Evolutionary conservation across 2,329 filamentous ascomycete genomes (phyloP).

Genomic region (Zymoseptoria tritici): DNA sequence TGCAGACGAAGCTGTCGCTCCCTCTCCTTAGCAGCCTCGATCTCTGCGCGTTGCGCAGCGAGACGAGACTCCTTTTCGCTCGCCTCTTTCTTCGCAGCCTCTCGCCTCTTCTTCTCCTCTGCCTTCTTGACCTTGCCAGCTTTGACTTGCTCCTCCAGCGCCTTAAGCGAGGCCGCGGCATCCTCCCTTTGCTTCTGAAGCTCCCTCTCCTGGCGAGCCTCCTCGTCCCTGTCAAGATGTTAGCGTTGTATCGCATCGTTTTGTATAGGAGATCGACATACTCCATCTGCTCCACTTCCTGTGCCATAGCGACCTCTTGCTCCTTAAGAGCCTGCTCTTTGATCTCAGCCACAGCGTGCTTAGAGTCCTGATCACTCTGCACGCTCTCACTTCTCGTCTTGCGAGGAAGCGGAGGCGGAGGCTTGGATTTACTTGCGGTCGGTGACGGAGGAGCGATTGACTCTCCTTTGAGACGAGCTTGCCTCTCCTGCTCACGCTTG

Average conservation of each 20-base stretch:
- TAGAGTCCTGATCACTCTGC: conserved; percentile 49
- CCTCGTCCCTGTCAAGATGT: conserved; percentile 55
- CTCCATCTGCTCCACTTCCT: conserved; percentile 70
- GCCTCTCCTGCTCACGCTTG: conserved; percentile 77
- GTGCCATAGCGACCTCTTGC: conserved; percentile 69
- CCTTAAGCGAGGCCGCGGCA: conserved; percentile 73
- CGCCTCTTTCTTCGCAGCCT: conserved; percentile 76
- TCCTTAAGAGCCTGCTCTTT: conserved; percentile 51
- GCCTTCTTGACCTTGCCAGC: conserved; percentile 93
- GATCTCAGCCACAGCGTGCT: conserved; percentile 51
- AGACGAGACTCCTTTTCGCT: conserved; percentile 83
- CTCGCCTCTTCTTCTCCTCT: conserved; percentile 88
- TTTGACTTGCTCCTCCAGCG: conserved; percentile 86
- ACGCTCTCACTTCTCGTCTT: conserved; percentile 55
- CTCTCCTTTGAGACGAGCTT: conserved; percentile 74
- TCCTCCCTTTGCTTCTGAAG: conserved; percentile 72
- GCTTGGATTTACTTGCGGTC: conserved; percentile 33
- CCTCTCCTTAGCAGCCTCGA: conserved; percentile 82
- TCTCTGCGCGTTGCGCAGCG: conserved; percentile 78
- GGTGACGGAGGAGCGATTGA: conserved; percentile 54
- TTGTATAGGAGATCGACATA: conserved; percentile 47
- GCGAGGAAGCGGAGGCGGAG: conserved; percentile 56
- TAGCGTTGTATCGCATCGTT: conserved; percentile 15
- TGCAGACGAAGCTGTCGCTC: conserved; percentile 85
- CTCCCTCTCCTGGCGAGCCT: conserved; percentile 69